Conservation (phyloP, 2,329 filamentous ascomycete species). For the Alternaria novae-zelandiae region DNA sequence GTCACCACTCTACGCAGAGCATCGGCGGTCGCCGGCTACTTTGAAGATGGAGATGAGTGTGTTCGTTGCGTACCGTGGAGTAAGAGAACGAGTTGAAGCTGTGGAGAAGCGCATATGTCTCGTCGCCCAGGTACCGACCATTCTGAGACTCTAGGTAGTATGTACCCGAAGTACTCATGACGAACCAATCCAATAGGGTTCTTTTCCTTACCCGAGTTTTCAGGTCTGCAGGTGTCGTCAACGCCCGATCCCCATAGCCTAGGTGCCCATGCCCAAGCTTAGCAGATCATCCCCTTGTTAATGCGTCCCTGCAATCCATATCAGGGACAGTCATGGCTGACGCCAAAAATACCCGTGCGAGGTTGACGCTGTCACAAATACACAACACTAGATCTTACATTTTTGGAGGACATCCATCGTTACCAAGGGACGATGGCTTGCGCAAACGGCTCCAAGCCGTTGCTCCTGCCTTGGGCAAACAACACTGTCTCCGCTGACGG, state of each 20-base stretch:
- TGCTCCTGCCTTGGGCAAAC: constrained; percentile 26
- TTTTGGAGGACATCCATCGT: neutral
- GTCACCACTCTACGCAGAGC: neutral
- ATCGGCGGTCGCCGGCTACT: neutral
- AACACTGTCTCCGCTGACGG: constrained; percentile 19
- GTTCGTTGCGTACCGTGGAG: neutral
- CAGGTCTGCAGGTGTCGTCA: constrained; percentile 1
- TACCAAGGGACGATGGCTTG: constrained; percentile 17
- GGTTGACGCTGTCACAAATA: neutral
- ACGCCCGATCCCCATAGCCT: constrained; percentile 11
- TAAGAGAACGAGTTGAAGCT: neutral
- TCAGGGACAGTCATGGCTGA: constrained; percentile 4
- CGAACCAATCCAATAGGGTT: neutral
- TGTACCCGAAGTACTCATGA: neutral
- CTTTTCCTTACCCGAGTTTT: neutral
- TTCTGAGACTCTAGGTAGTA: constrained; percentile 3
- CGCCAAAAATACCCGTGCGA: neutral
- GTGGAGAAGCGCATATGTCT: neutral
- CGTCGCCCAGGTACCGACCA: neutral
- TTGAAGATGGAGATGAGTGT: neutral
- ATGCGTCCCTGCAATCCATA: constrained; percentile 8
- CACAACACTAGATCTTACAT: neutral
- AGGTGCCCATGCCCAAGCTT: constrained; percentile 12
- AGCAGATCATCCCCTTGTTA: constrained; percentile 10
- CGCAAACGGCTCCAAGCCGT: constrained; percentile 21